Base-by-base conservation (phyloP, 495 filamentous ascomycete species). In the Eremomyces bilateralis region DNA sequence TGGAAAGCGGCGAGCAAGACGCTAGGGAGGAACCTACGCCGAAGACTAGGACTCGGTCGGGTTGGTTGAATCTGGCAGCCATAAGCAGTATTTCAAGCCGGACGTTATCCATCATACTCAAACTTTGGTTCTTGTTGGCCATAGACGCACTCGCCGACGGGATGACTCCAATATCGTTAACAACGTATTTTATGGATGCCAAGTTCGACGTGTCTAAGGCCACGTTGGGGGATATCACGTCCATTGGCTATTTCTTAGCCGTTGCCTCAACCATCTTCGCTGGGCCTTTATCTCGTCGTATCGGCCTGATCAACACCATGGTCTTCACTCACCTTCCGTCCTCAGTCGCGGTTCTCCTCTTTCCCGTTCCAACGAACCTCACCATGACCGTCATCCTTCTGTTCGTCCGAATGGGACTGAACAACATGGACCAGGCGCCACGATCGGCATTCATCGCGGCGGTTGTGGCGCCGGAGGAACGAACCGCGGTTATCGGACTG, bases 241-340 rank as follows among this genome's bases (percentile, higher is more conserved):
- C 74, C 34, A 60, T 60, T 4, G 71, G 71, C 0, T 71, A 64
- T 44, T 62, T 80, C 38, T 63, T 80, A 34, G 51, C 71, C 1
- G 68, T 75, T 0, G 46, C 65, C 2, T 73, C 71, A 3, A 77
- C 69, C 44, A 59, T 82, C 2, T 63, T 82, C 18, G 70, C 77
- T 2, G 73, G 76, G 0, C 73, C 78, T 0, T 64, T 88, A 40
- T 64, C 79, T 3, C 71, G 72, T 35, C 62, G 70, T 25, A 71
- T 85, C 31, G 80, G 80, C 1, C 64, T 82, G 21, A 64, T 88
- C 46, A 76, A 74, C 47, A 81, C 79, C 4, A 88, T 88, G 77
- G 76, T 82, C 20, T 80, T 81, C 44, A 81, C 76, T 1, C 77
- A 84, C 43, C 62, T 77, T 2, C 79, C 79, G 1, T 80, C 75